Percentiles rank a stretch among this genome's conserved stretches.
Evolutionary conservation across 805 yeast genomes (phyloP).

Genomic region (Candida morakotiae): DNA sequence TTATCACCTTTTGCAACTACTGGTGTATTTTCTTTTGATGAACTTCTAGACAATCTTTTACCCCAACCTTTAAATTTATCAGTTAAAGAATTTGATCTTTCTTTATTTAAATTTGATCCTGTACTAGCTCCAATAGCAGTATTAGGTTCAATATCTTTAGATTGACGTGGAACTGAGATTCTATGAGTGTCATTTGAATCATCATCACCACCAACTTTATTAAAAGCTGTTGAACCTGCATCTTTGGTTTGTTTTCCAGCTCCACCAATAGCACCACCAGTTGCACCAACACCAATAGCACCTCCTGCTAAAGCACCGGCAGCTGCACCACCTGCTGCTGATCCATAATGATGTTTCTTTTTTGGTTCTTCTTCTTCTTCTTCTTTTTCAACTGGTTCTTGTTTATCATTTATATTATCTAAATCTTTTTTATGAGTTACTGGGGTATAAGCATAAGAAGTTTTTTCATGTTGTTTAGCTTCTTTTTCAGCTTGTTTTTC

Average conservation of each 20-base stretch:
- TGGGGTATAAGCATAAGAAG: constrained; percentile 5
- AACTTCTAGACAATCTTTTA: constrained; percentile 7
- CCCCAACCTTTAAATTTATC: constrained; percentile 9
- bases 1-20: constrained; percentile 1
- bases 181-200: not conserved
- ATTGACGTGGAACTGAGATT: not conserved
- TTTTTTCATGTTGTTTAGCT: constrained; percentile 14
- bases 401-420: constrained; percentile 21
- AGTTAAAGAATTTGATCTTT: constrained; percentile 5
- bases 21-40: constrained; percentile 7
- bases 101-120: not conserved
- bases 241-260: constrained; percentile 3
- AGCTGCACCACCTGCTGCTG: constrained; percentile 5
- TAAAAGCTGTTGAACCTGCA: constrained; percentile 4
- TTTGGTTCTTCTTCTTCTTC: not conserved
- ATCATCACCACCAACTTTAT: not conserved
- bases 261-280: constrained; percentile 7
- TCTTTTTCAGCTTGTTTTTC: constrained; percentile 10
- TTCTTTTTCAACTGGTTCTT: constrained; percentile 9
- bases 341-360: constrained; percentile 1
- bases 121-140: not conserved
- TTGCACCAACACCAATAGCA: constrained; percentile 7
- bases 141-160: not conserved
- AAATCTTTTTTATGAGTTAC: constrained; percentile 1
- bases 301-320: constrained; percentile 7